phyloP scores from a whole-genome alignment of 352 stramenopile genomes.

The Phytophthora meadii region DNA sequence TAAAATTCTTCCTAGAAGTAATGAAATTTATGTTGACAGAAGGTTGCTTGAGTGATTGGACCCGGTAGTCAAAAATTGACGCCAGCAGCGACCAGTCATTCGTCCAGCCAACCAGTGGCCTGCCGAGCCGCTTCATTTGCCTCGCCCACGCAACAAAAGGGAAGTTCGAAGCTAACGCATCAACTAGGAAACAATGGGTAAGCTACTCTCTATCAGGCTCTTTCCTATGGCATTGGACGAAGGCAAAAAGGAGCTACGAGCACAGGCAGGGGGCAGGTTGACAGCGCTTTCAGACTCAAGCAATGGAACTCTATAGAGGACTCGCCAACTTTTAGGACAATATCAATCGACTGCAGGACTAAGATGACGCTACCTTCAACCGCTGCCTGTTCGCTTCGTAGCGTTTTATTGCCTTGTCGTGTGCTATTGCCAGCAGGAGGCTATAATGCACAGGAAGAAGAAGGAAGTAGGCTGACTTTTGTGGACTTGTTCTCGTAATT shows the following conservation, averaged over 20 bases:
- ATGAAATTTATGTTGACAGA: conserved; percentile 15
- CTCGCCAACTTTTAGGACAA: too few relatives aligned
- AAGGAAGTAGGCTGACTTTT: conserved; percentile 26
- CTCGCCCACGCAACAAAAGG: conserved; percentile 52
- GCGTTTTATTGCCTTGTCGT: not conserved
- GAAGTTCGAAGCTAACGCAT: conserved; percentile 77
- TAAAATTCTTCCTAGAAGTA: not conserved
- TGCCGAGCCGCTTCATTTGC: conserved; percentile 35
- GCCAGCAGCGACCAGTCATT: conserved; percentile 37
- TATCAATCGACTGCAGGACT: not conserved
- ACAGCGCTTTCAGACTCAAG: not conserved
- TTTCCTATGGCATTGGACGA: not conserved
- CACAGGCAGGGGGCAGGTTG: conserved; percentile 1
- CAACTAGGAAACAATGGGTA: conserved; percentile 76
- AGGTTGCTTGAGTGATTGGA: conserved; percentile 27
- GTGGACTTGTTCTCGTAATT: conserved; percentile 29
- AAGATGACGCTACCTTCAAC: not conserved
- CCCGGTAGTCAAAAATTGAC: conserved; percentile 16
- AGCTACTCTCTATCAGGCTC: conserved; percentile 12
- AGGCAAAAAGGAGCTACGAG: not conserved
- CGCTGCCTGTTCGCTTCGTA: not conserved
- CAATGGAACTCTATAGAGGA: too few relatives aligned
- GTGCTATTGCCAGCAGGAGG: not conserved
- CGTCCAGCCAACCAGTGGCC: conserved; percentile 53
- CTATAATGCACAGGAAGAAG: not conserved